Conservation (phyloP, 768 basidiomycete genomes). For the Mycena vulgaris region DNA sequence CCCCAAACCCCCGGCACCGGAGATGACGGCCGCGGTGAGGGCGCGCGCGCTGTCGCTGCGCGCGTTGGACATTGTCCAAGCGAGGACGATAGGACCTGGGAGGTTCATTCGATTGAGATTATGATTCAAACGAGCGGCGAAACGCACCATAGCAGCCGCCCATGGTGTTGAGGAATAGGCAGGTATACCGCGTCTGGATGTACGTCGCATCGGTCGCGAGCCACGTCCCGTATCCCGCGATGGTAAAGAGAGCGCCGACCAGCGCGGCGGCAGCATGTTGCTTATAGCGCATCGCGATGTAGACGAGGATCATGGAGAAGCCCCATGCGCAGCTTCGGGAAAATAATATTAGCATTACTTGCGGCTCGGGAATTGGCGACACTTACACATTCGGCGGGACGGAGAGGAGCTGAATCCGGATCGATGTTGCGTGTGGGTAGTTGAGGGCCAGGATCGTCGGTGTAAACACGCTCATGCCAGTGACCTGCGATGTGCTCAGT, state of each 20-base stretch:
- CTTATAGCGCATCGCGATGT: constrained; percentile 9
- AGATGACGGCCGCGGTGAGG: background rate
- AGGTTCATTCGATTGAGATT: too few relatives aligned
- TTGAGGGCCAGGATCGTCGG: constrained; percentile 25
- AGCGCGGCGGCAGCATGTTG: constrained; percentile 1
- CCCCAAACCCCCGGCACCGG: constrained; percentile 4
- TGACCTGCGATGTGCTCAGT: background rate
- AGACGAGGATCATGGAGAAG: constrained; percentile 9
- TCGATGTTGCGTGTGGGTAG: constrained; percentile 1
- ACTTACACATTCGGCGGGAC: constrained; percentile 4
- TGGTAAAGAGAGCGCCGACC: constrained; percentile 9
- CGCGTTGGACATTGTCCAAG: constrained; percentile 14
- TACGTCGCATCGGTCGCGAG: constrained; percentile 15
- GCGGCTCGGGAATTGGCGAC: background rate
- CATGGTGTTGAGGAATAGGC: constrained; percentile 24
- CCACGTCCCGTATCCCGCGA: constrained; percentile 19
- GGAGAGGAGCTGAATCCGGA: constrained; percentile 17
- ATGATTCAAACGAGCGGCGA: too few relatives aligned
- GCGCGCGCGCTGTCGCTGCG: constrained; percentile 10
- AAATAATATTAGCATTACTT: background rate
- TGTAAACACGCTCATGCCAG: constrained; percentile 14
- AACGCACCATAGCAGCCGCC: constrained; percentile 12
- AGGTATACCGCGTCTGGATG: constrained; percentile 18
- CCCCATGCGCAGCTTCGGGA: constrained; percentile 13
- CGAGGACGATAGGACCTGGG: constrained; percentile 16